These are phyloP conservation scores for Sporisorium iseilematis-ciliati DNA, from an alignment of 1,284 basidiomycete genomes.

Conservation along the genomic window DNA sequence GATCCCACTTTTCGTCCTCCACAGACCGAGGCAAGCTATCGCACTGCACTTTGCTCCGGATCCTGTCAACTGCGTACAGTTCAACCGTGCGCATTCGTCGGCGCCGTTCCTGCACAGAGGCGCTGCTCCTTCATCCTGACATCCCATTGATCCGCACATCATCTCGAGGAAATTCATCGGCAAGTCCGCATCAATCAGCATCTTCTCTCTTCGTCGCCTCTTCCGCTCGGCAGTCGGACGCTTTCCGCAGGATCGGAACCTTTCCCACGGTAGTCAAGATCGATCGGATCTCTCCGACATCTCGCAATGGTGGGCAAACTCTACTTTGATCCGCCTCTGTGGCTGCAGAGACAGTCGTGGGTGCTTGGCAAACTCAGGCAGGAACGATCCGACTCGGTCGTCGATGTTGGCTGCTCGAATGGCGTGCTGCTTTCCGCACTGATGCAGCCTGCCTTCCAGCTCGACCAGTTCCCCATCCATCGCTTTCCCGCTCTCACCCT, in stretches of 20 bases:
- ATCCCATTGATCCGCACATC: neutral
- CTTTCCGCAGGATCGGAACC: neutral
- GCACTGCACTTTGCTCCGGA: neutral
- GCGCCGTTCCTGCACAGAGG: conserved; percentile 3
- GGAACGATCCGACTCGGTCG: conserved; percentile 47
- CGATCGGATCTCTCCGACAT: neutral
- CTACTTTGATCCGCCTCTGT: conserved; percentile 54
- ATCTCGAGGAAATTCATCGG: neutral
- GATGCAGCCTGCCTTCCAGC: conserved; percentile 54
- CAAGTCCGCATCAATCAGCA: neutral
- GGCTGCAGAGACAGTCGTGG: conserved; percentile 55
- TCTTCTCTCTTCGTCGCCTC: neutral
- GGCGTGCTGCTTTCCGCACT: conserved; percentile 50
- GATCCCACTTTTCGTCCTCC: neutral
- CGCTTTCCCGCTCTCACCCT: conserved; percentile 49
- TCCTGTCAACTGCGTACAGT: neutral
- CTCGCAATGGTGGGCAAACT: conserved; percentile 37
- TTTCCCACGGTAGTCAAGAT: neutral
- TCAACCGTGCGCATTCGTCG: neutral
- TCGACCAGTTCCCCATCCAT: conserved; percentile 49
- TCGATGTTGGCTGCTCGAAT: conserved; percentile 55
- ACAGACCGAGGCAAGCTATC: neutral
- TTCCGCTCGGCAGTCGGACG: neutral
- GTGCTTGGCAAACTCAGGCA: conserved; percentile 42
- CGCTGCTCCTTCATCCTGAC: neutral